Evolutionary conservation across 192 early-diverging fungal species (phyloP), one percentile per base, ranked within the genome.

Genomic region (Chytriomyces confervae): DNA sequence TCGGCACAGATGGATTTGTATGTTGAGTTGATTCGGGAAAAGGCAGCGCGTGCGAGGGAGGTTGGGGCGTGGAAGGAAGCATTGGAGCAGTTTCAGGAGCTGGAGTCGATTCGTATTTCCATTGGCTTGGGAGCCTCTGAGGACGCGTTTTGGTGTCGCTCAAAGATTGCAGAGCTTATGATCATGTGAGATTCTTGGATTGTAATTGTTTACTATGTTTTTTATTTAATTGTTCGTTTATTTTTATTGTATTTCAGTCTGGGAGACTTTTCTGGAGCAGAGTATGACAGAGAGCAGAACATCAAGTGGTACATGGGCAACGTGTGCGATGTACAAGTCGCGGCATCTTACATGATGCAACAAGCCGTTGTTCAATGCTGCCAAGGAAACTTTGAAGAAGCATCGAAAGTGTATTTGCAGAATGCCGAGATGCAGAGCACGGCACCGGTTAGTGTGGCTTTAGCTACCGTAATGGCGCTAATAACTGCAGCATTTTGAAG

Each of bases 231-330:
- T 60, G 20, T 18, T 60, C 16, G 16, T 16, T 49, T 11, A 62
- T 57, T 57, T 36, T 18, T 60, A 29, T 45, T 36, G 29, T n/a
- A n/a, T n/a, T 0, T 36, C 29, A 74, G 72, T 7, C 29, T 74
- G 9, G 72, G 72, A 9, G 72, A 74, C 9, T 74, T 74, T 62
- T 74, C 72, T 61, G 72, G 72, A n/a, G 72, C 61, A 29, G 72
- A 74, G 2, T 74, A 74, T 63, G 72, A 74, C 8, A 13, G 53
- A n/a, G 72, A 74, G 27, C 72, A 62, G 23, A 62, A 43, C 0
- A 7, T 48, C 2, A 74, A 62, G 43, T 74, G 53, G 60, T 74
- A 45, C 29, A 60, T 45, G 20, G 53, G 46, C 9, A 62, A 10
- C n/a, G 7, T 2, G n/a, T 62, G 72, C 27, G 72, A 74, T 74